Evolutionary conservation across 805 yeast genomes (phyloP).

Genomic region (Brettanomyces custersianus): DNA sequence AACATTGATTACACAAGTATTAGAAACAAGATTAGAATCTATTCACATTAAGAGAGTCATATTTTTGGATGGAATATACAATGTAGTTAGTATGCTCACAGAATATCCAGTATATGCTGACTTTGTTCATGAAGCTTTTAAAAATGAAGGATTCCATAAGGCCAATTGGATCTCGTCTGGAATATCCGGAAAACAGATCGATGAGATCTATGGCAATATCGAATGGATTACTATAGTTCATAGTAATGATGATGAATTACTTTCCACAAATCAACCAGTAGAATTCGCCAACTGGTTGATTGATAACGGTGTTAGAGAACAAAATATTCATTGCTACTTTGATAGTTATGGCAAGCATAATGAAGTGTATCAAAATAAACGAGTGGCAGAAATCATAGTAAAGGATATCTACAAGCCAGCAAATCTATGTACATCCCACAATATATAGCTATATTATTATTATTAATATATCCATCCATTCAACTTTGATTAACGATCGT

Average conservation of each 20-base stretch:
- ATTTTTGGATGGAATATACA: slow-evolving; percentile 66
- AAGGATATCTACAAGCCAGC: neutral
- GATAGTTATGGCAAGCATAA: slow-evolving; percentile 55
- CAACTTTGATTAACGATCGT: slow-evolving; percentile 1
- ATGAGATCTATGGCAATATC: slow-evolving; percentile 5
- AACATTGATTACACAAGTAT: slow-evolving; percentile 48
- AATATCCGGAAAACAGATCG: neutral
- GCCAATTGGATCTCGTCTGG: slow-evolving; percentile 13
- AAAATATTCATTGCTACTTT: slow-evolving; percentile 11
- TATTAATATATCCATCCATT: neutral
- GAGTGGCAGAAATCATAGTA: slow-evolving; percentile 19
- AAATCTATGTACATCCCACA: no score
- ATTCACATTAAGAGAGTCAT: slow-evolving; percentile 15
- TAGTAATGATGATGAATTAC: slow-evolving; percentile 58
- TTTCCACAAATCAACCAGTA: slow-evolving; percentile 42
- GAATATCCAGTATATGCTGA: slow-evolving; percentile 54
- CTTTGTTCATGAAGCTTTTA: slow-evolving; percentile 56
- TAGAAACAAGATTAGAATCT: slow-evolving; percentile 18
- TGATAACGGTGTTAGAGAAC: slow-evolving; percentile 1
- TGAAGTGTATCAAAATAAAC: slow-evolving; percentile 42
- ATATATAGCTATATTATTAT: neutral
- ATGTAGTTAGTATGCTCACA: slow-evolving; percentile 36
- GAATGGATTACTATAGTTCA: slow-evolving; percentile 38
- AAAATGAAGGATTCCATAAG: slow-evolving; percentile 5
- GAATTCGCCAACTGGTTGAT: slow-evolving; percentile 28